A percentile compares a stretch with the other conserved stretches of the same genome.
phyloP scores from a whole-genome alignment of 768 basidiomycete genomes.

The Tylopilus rubrobrunneus region DNA sequence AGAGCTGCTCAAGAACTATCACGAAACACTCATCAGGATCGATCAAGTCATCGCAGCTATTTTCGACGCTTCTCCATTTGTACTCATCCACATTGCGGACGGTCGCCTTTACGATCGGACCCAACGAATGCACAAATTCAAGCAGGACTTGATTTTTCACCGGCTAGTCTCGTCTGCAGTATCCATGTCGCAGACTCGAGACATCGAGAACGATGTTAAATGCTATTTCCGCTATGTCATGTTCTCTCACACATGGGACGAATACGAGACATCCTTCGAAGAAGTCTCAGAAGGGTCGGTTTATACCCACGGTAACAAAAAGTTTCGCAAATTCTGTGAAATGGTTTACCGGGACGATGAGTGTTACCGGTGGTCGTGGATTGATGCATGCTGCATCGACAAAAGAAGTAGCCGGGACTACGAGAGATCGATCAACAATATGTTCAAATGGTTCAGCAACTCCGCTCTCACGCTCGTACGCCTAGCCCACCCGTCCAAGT shows the following conservation, averaged over 20 bases:
- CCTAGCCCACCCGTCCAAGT: not conserved
- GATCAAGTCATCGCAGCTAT: not conserved
- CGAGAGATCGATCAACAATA: conserved; percentile 1
- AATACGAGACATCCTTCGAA: conserved; percentile 8
- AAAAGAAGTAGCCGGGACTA: not conserved
- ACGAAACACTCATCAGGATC: not conserved
- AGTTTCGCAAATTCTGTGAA: conserved; percentile 8
- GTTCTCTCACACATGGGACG: conserved; percentile 17
- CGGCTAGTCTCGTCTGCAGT: not conserved
- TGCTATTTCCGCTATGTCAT: conserved; percentile 16
- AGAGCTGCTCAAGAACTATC: not conserved
- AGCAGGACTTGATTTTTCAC: not conserved
- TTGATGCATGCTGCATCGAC: not conserved
- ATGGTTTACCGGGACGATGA: conserved; percentile 1
- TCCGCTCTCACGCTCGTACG: conserved; percentile 11
- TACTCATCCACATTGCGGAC: not conserved
- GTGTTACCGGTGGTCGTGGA: not conserved
- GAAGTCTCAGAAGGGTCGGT: not conserved
- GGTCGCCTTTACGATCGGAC: not conserved
- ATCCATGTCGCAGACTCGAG: no score
- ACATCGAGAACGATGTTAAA: no score
- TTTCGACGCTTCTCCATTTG: not conserved
- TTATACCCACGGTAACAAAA: not conserved
- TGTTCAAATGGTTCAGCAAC: conserved; percentile 16
- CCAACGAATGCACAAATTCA: not conserved